Evolutionary conservation across 2,329 filamentous ascomycete species (phyloP), one percentile per base, ranked within the genome.

Genomic region (Exophiala sp.): DNA sequence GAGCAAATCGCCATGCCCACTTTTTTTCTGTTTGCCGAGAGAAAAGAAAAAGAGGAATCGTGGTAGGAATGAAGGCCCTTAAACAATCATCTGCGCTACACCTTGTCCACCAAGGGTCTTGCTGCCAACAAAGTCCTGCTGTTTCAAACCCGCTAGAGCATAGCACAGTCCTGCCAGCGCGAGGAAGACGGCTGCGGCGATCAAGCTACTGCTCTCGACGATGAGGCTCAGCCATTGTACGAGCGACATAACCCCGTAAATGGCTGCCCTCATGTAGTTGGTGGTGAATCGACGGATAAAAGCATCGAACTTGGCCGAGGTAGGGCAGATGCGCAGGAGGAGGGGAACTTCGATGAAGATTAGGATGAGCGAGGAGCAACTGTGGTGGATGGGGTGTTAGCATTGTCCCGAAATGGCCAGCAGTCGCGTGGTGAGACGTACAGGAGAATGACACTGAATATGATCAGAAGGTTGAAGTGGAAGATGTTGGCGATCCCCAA

Each of bases 291-390:
- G 84, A 70, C 91, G 89, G 69, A 98, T 91, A 67, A 89, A 84
- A 59, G 73, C 75, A 69, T 98, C 93, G 73, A 98, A 98, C 58
- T 80, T 82, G 58, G 83, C 71, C 11, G 91, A 97, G 4, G 93
- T 98, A 51, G 93, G 93, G 75, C 93, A 98, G 73, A 98, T 96
- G 71, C 93, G 87, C 55, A 98, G 83, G 50, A 98, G 86, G 52
- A 97, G 83, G 22, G 93, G 93, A 14, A 98, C 84, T 70, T 98
- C 87, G 65, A 91, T 78, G 71, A 93, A 93, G 65, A 93, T 73
- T 64, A 93, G 85, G 61, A 90, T 63, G 62, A 89, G 81, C 11
- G 82, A 78, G 43, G 78, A 88, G 53, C 78, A 73, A 38, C 87
- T 91, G 35, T 10, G 34, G n/a, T 18, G 14, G 3, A 6, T 7